Conservation (phyloP, 805 yeast genomes). For the Wickerhamomyces alni region DNA sequence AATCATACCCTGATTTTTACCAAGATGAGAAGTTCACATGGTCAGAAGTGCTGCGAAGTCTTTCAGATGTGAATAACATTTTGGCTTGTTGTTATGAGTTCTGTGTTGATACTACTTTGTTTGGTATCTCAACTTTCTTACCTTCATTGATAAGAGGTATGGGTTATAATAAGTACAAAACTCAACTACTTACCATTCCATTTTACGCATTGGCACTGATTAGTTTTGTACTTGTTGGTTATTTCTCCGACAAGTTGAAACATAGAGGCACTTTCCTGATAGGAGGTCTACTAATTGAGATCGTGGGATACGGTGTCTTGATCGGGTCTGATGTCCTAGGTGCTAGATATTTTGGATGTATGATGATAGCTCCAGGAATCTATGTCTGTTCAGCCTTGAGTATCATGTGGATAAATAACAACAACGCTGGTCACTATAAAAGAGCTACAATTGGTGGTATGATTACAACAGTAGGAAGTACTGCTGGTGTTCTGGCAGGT, state of each 20-base stretch:
- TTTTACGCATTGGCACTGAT: slow-evolving; percentile 32
- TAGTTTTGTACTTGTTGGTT: slow-evolving; percentile 26
- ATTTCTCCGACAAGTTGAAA: slow-evolving; percentile 24
- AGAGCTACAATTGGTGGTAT: slow-evolving; percentile 35
- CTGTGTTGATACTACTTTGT: slow-evolving; percentile 35
- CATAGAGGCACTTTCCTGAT: slow-evolving; percentile 31
- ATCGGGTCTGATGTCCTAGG: slow-evolving; percentile 27
- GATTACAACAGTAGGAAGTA: slow-evolving; percentile 29
- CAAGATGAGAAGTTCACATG: slow-evolving; percentile 32
- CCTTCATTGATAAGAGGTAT: slow-evolving; percentile 39
- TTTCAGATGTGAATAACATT: slow-evolving; percentile 32
- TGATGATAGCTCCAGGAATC: slow-evolving; percentile 32
- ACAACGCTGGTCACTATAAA: slow-evolving; percentile 33
- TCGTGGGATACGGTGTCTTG: slow-evolving; percentile 28
- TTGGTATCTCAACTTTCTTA: slow-evolving; percentile 39
- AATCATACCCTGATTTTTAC: slow-evolving; percentile 28
- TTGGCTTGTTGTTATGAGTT: slow-evolving; percentile 35
- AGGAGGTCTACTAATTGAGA: slow-evolving; percentile 27
- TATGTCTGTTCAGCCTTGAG: slow-evolving; percentile 33
- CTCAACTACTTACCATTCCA: slow-evolving; percentile 41
- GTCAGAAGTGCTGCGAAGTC: slow-evolving; percentile 30
- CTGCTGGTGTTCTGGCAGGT: slow-evolving; percentile 33
- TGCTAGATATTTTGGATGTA: slow-evolving; percentile 33
- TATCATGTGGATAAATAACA: slow-evolving; percentile 36
- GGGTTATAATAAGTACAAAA: slow-evolving; percentile 35